Percentiles rank a stretch among this genome's conserved stretches.
Evolutionary conservation across 75 land plant genomes (phyloP).

Genomic region (Pseudotsuga menziesii): DNA sequence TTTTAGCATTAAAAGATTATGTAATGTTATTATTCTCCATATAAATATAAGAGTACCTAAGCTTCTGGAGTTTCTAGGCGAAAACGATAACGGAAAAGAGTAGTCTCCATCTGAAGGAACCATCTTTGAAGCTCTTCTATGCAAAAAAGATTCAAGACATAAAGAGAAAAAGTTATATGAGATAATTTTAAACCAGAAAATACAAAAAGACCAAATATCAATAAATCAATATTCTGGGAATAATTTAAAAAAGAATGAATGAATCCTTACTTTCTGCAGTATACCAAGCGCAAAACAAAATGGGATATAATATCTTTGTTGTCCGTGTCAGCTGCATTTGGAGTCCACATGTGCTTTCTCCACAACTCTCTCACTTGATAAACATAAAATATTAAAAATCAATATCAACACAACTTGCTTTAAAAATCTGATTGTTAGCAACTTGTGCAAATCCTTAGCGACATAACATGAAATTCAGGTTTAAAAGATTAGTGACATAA

Average conservation of each 20-base stretch:
- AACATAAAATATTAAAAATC: neutral
- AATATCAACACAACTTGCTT: neutral
- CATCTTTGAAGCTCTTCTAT: slow-evolving; percentile 94
- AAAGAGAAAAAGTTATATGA: neutral
- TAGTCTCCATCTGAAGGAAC: slow-evolving; percentile 89
- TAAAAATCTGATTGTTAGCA: neutral
- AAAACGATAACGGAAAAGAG: slow-evolving; percentile 72
- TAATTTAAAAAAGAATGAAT: neutral
- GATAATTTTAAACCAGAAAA: neutral
- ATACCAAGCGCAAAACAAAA: slow-evolving; percentile 84
- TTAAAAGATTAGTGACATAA: no score
- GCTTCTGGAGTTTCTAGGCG: slow-evolving; percentile 53
- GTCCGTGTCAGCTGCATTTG: slow-evolving; percentile 30
- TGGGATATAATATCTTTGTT: slow-evolving; percentile 92
- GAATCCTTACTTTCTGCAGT: slow-evolving; percentile 71
- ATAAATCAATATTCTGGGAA: neutral
- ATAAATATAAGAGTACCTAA: slow-evolving; percentile 40
- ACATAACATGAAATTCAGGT: neutral
- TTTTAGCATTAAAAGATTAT: neutral
- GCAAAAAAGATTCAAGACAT: slow-evolving; percentile 7
- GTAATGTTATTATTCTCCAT: neutral
- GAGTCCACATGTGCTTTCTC: slow-evolving; percentile 81
- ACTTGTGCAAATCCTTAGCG: neutral
- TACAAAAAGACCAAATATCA: neutral
- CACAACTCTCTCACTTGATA: slow-evolving; percentile 61